Percentiles rank a stretch among this genome's conserved stretches.
These are phyloP conservation scores for Amaranthus tricolor DNA, from an alignment of 179 eudicot species.

Conservation along the genomic window DNA sequence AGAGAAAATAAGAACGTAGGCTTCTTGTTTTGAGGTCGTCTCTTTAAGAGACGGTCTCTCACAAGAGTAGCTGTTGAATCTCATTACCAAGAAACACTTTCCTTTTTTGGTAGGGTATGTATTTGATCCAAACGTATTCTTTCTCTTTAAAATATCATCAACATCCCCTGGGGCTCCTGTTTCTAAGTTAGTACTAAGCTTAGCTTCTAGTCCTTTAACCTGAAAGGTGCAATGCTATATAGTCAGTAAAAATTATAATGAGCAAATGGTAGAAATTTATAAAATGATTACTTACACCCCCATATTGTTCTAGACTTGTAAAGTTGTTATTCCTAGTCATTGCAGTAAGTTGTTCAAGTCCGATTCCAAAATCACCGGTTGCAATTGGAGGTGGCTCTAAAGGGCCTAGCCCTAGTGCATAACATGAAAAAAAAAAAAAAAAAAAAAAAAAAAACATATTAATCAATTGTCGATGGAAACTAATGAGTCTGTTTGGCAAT, in stretches of 20 bases:
- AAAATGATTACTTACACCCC: slow-evolving; percentile 60
- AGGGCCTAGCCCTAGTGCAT: slow-evolving; percentile 40
- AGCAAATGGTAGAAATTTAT: neutral
- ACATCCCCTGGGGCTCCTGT: slow-evolving; percentile 58
- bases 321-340: slow-evolving; percentile 67
- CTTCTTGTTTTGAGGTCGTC: too few relatives aligned
- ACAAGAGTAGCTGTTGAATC: neutral
- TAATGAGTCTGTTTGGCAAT: too few relatives aligned
- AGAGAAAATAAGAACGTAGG: too few relatives aligned
- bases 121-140: slow-evolving; percentile 78
- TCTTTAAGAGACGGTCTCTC: too few relatives aligned
- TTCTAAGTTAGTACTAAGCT: slow-evolving; percentile 63
- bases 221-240: slow-evolving; percentile 25
- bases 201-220: slow-evolving; percentile 63
- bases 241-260: slow-evolving; percentile 1
- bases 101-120: slow-evolving; percentile 84
- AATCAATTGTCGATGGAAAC: neutral
- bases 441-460: neutral
- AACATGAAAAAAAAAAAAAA: neutral
- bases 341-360: slow-evolving; percentile 68
- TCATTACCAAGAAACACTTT: slow-evolving; percentile 61
- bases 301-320: slow-evolving; percentile 61
- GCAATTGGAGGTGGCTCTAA: slow-evolving; percentile 52
- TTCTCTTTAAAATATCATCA: slow-evolving; percentile 51
- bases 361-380: slow-evolving; percentile 56